Conservation (phyloP, 306 rosid species). For the Pachyrhizus erosus region DNA sequence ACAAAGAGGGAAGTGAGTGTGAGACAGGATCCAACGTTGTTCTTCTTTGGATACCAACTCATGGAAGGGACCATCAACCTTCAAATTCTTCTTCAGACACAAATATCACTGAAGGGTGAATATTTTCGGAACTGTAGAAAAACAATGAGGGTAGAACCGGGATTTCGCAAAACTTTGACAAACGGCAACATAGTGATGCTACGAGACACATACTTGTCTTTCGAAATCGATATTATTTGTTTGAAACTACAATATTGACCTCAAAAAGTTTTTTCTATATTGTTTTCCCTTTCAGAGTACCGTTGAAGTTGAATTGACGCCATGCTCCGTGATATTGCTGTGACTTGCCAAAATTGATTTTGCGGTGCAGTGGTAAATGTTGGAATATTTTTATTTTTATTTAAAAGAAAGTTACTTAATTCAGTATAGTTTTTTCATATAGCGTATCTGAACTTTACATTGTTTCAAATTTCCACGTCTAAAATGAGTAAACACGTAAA, state of each 20-base stretch:
- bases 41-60: conserved; percentile 52
- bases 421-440: too few species aligned
- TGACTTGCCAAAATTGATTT: not conserved
- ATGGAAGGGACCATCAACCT: conserved; percentile 36
- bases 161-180: not conserved
- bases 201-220: not conserved
- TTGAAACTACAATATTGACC: not conserved
- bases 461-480: too few species aligned
- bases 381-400: too few species aligned
- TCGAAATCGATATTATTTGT: not conserved
- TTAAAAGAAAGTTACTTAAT: too few species aligned
- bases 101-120: not conserved
- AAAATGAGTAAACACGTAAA: too few species aligned
- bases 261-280: not conserved
- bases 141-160: conserved; percentile 11
- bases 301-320: conserved; percentile 7
- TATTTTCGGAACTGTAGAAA: not conserved
- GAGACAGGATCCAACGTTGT: conserved; percentile 49
- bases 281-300: not conserved
- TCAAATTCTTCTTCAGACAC: not conserved
- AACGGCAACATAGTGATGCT: not conserved
- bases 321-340: not conserved
- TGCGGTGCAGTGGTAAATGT: not conserved
- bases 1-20: conserved; percentile 15
- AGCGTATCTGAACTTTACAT: too few species aligned